Evolutionary conservation across 805 yeast genomes (phyloP).

Genomic region (Crinitomyces ghanaensis): DNA sequence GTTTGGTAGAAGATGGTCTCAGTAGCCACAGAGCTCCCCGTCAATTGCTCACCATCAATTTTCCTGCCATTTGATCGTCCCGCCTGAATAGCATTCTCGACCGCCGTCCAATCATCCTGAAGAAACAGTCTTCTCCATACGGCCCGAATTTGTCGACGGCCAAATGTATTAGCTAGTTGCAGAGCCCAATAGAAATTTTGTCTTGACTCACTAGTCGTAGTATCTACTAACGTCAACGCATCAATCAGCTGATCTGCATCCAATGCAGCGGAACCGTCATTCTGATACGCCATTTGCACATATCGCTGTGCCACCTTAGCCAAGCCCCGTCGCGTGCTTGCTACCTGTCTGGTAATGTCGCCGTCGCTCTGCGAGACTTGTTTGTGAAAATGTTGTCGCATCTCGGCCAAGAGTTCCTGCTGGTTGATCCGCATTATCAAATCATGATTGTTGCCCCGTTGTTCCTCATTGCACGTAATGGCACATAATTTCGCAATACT

Average conservation of each 20-base stretch:
- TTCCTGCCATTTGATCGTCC: background rate
- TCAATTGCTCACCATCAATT: background rate
- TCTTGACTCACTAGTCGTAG: slow-evolving; percentile 20
- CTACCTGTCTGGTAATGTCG: no score
- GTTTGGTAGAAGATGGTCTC: slow-evolving; percentile 1
- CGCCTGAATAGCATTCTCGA: slow-evolving; percentile 28
- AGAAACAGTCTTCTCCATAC: slow-evolving; percentile 53
- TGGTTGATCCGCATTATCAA: no score
- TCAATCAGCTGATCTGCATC: slow-evolving; percentile 38
- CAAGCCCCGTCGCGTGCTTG: no score
- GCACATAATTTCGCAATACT: slow-evolving; percentile 64
- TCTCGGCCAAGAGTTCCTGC: no score
- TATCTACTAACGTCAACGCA: slow-evolving; percentile 37
- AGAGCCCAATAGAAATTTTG: slow-evolving; percentile 36
- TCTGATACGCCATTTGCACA: slow-evolving; percentile 1
- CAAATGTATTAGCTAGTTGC: slow-evolving; percentile 30
- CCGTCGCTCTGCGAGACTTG: no score
- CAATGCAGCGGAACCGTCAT: no score
- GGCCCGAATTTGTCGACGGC: slow-evolving; percentile 25
- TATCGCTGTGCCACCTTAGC: slow-evolving; percentile 2
- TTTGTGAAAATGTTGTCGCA: no score
- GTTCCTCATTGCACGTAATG: slow-evolving; percentile 28
- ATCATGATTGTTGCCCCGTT: no score
- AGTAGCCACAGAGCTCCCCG: no score
- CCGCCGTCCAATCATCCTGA: slow-evolving; percentile 37